Evolutionary conservation across 345 rosid species (phyloP), one percentile per base, ranked within the genome.

Genomic region (Heritiera fomes): DNA sequence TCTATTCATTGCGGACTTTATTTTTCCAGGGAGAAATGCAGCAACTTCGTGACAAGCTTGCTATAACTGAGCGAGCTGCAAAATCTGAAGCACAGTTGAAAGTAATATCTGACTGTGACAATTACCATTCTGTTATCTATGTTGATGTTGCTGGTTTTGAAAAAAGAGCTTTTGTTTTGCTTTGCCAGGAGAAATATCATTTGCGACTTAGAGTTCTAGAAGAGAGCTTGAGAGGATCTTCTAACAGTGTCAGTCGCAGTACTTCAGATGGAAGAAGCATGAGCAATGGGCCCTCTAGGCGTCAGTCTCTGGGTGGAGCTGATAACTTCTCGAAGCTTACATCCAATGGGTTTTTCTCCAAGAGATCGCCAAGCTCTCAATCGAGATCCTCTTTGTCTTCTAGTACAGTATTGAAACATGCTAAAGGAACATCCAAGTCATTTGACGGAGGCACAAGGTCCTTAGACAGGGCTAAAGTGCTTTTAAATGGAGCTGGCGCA

Each of bases 31-130:
- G 99, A 78, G 99, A 96, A 81, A 96, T 92, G 99, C 98, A 94
- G 83, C 99, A 96, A 83, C 93, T 96, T 58, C 97, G 97, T 2
- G 97, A 92, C 86, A 94, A 89, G 83, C 97, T 96, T 80, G 87
- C 87, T 78, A 85, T 96, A 72, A 78, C 85, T 56, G 99, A 96
- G 80, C 84, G 99, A 87, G 73, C 99, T 80, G 99, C 98, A 64
- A 96, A 92, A 82, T 94, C 98, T 62, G 99, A 96, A 89, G 98
- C 99, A 79, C 95, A 90, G 82, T 81, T 94, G 86, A 96, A 96
- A 88, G 99, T 92, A 89, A 69, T 72, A 6, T 79, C 68, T 79
- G 9, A 41, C 45, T 56, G 23, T 64, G 46, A 73, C 5, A 76
- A 72, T 79, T 49, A 9, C 46, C 72, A 32, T 79, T 63, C 30